Conservation (phyloP, 2,329 filamentous ascomycete species). For the Diaporthe australafricana region DNA sequence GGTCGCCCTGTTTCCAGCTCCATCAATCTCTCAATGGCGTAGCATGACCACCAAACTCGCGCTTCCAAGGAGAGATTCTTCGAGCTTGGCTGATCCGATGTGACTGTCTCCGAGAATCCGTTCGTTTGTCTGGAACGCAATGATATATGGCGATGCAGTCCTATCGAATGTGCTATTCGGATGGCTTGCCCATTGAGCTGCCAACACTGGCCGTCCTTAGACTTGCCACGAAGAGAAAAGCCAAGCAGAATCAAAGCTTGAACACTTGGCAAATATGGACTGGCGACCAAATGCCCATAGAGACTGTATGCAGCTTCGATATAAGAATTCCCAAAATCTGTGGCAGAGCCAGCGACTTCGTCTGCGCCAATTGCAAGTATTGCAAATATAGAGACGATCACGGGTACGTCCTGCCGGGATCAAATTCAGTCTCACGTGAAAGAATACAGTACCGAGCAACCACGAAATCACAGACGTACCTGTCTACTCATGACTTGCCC, state of each 20-base stretch:
- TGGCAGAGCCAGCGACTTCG: background rate
- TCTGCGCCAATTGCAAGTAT: constrained; percentile 11
- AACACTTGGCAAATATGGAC: background rate
- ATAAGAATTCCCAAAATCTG: background rate
- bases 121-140: background rate
- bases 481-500: constrained; percentile 4
- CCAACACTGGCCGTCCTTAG: constrained; percentile 44
- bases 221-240: constrained; percentile 37
- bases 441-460: background rate
- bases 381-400: background rate
- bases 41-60: constrained; percentile 40
- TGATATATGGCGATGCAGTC: constrained; percentile 39
- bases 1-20: constrained; percentile 43
- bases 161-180: constrained; percentile 43
- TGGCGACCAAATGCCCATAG: background rate
- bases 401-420: background rate
- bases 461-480: background rate
- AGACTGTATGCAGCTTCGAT: constrained; percentile 7
- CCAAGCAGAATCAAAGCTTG: constrained; percentile 38
- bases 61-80: constrained; percentile 13
- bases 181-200: constrained; percentile 43
- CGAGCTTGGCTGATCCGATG: background rate
- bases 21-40: constrained; percentile 41
- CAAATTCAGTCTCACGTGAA: background rate
- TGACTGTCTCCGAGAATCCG: background rate